These are phyloP conservation scores for Candida wancherniae DNA, from an alignment of 805 yeast genomes.

Conservation along the genomic window DNA sequence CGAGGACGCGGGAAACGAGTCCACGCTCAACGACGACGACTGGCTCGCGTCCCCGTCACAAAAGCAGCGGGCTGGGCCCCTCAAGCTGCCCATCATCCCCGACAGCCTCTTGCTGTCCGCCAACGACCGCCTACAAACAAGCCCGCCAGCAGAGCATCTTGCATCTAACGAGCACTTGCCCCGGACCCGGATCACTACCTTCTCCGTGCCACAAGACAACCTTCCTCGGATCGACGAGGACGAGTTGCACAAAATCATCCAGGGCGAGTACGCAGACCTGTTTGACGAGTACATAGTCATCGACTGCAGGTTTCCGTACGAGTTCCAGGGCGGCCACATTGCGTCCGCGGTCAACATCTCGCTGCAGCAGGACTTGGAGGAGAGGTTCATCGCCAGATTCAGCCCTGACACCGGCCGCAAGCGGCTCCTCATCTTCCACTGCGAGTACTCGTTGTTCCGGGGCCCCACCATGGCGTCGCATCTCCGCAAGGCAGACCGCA, in stretches of 20 bases:
- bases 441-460: slow-evolving; percentile 88
- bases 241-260: slow-evolving; percentile 53
- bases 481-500: slow-evolving; percentile 78
- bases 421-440: slow-evolving; percentile 75
- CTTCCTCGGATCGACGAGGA: slow-evolving; percentile 62
- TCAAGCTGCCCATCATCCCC: neutral
- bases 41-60: slow-evolving; percentile 14
- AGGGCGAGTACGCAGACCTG: slow-evolving; percentile 43
- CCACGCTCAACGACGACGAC: slow-evolving; percentile 17
- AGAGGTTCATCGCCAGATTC: slow-evolving; percentile 33
- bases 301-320: slow-evolving; percentile 93
- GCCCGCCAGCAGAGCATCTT: no score
- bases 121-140: no score
- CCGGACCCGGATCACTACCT: slow-evolving; percentile 25
- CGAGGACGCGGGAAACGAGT: slow-evolving; percentile 13
- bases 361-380: slow-evolving; percentile 64
- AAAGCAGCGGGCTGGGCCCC: slow-evolving; percentile 8
- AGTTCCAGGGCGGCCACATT: slow-evolving; percentile 90
- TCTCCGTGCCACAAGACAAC: slow-evolving; percentile 46
- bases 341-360: slow-evolving; percentile 75
- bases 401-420: slow-evolving; percentile 17
- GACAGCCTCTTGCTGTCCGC: neutral
- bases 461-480: slow-evolving; percentile 94
- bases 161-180: slow-evolving; percentile 29
- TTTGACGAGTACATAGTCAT: slow-evolving; percentile 59